These are phyloP conservation scores for Rheum nobile DNA, from an alignment of 148 eudicot genomes.

Conservation along the genomic window DNA sequence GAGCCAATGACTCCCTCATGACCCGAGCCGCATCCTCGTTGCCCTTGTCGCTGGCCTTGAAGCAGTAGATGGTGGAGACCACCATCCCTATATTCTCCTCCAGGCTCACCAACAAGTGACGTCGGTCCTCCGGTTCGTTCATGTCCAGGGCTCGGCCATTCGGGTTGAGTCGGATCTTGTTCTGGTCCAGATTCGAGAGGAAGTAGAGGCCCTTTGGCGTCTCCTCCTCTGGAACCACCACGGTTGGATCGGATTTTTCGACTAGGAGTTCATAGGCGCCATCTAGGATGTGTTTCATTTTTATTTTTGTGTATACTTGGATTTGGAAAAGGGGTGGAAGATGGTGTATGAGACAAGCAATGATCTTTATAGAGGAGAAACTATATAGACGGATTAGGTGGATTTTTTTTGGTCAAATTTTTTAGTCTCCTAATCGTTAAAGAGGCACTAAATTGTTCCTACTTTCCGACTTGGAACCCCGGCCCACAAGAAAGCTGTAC, in stretches of 20 bases:
- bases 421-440: not conserved
- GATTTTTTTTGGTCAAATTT: not conserved
- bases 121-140: not conserved
- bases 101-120: conserved; percentile 1
- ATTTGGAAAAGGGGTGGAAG: not conserved
- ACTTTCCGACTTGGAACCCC: not conserved
- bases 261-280: not conserved
- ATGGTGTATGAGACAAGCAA: not conserved
- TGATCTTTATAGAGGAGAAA: not conserved
- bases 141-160: not conserved
- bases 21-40: conserved; percentile 23
- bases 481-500: conserved; percentile 1
- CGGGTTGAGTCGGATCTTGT: conserved; percentile 9
- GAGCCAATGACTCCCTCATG: conserved; percentile 24
- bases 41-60: conserved; percentile 25
- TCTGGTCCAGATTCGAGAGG: conserved; percentile 40
- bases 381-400: not conserved
- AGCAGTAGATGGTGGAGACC: conserved; percentile 31
- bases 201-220: conserved; percentile 30
- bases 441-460: not conserved
- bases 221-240: conserved; percentile 27
- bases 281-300: not conserved
- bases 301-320: not conserved
- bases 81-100: conserved; percentile 24
- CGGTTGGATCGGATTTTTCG: conserved; percentile 16